A percentile compares a stretch with the other conserved stretches of the same genome.
phyloP scores from a whole-genome alignment of 2,329 filamentous ascomycete genomes.

The Onygena corvina region DNA sequence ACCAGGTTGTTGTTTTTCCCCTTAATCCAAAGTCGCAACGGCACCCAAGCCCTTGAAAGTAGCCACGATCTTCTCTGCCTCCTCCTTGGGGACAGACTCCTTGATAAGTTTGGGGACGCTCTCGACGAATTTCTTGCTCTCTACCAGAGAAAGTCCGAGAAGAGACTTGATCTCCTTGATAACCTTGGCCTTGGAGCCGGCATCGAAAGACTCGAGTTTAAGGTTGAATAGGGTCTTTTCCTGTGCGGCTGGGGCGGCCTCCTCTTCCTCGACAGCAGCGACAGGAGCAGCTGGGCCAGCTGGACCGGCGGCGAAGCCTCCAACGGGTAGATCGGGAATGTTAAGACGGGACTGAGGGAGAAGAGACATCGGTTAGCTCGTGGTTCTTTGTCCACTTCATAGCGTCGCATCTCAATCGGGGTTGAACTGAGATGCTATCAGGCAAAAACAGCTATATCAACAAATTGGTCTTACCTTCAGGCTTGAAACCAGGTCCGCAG shows the following conservation, averaged over 20 bases:
- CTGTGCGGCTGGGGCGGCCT: constrained; percentile 75
- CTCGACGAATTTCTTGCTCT: constrained; percentile 99
- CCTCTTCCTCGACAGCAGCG: constrained; percentile 57
- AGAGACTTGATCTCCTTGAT: constrained; percentile 99
- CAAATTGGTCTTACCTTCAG: constrained; percentile 59
- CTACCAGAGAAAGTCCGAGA: constrained; percentile 88
- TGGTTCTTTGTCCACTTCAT: neutral
- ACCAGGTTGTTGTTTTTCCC: neutral
- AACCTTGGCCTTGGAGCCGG: constrained; percentile 86
- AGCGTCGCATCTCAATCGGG: neutral
- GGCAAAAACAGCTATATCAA: neutral
- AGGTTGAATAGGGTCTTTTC: constrained; percentile 97
- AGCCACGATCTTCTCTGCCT: constrained; percentile 96
- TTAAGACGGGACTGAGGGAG: constrained; percentile 70
- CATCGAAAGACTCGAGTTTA: constrained; percentile 83
- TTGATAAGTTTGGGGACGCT: constrained; percentile 97
- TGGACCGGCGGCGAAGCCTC: constrained; percentile 61
- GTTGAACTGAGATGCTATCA: neutral
- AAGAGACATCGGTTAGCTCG: neutral
- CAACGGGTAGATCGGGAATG: constrained; percentile 93
- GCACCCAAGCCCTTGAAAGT: constrained; percentile 87
- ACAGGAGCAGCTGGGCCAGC: constrained; percentile 48
- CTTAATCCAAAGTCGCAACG: constrained; percentile 80
- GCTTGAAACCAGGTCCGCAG: constrained; percentile 83
- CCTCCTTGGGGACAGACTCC: constrained; percentile 97